phyloP scores from a whole-genome alignment of 768 basidiomycete species.

The Pulveroboletus sp. region DNA sequence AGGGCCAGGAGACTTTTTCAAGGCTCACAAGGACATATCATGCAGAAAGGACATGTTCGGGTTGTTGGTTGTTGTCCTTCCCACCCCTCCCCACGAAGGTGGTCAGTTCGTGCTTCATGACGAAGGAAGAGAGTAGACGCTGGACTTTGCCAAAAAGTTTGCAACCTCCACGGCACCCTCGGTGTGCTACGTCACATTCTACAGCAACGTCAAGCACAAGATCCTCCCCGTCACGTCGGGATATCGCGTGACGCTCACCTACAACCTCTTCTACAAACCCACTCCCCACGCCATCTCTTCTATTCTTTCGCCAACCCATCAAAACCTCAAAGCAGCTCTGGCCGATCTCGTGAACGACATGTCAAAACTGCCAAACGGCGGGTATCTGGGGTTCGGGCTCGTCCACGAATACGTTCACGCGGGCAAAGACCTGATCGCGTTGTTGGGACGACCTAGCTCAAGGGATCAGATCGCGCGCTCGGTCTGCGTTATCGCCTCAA shows the following conservation, averaged over 20 bases:
- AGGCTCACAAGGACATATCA: constrained; percentile 28
- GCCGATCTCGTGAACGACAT: constrained; percentile 22
- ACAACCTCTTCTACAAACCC: constrained; percentile 28
- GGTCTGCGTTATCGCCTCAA: no score
- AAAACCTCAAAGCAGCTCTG: neutral
- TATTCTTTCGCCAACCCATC: no score
- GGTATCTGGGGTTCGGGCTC: constrained; percentile 35
- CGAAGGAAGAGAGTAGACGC: neutral
- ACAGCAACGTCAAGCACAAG: constrained; percentile 44
- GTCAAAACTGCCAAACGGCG: constrained; percentile 29
- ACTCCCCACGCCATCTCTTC: neutral
- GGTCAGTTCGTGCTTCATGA: constrained; percentile 4
- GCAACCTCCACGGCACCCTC: neutral
- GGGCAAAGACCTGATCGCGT: no score
- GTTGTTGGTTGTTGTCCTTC: constrained; percentile 49
- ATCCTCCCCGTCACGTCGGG: constrained; percentile 40
- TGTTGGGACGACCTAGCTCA: neutral
- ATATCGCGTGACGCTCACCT: constrained; percentile 42
- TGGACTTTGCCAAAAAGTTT: neutral
- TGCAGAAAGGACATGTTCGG: constrained; percentile 45
- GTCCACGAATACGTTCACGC: constrained; percentile 27
- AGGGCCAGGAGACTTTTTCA: constrained; percentile 1
- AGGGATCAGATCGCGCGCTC: no score
- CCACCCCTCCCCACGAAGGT: constrained; percentile 26
- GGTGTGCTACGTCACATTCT: constrained; percentile 38